phyloP scores from a whole-genome alignment of 169 alveolate genomes.

The Theileria equi region DNA sequence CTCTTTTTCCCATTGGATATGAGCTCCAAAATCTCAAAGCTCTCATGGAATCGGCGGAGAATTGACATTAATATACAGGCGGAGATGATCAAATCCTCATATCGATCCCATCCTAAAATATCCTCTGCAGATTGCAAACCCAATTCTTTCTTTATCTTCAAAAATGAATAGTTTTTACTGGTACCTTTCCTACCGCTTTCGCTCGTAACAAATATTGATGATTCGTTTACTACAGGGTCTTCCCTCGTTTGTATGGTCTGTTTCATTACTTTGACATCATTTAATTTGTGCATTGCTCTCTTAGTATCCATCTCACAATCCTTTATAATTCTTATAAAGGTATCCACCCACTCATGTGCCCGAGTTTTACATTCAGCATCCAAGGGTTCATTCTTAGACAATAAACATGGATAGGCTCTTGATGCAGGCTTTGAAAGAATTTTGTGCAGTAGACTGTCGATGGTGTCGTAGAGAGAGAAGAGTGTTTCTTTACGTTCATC shows the following conservation, averaged over 20 bases:
- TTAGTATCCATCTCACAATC: constrained; percentile 65
- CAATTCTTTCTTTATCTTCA: constrained; percentile 54
- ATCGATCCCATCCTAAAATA: constrained; percentile 56
- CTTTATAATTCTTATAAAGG: constrained; percentile 45
- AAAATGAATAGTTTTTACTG: constrained; percentile 35
- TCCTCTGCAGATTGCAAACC: constrained; percentile 61
- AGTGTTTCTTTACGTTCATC: constrained; percentile 33
- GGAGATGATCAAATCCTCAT: constrained; percentile 33
- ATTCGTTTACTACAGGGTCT: neutral
- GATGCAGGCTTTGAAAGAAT: neutral
- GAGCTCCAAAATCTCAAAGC: constrained; percentile 48
- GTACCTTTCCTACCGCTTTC: neutral
- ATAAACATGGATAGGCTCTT: constrained; percentile 25
- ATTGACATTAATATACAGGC: constrained; percentile 52
- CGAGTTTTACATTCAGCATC: neutral
- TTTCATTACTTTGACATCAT: neutral
- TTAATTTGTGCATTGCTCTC: constrained; percentile 33
- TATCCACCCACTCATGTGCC: constrained; percentile 32
- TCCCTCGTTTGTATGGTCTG: constrained; percentile 7
- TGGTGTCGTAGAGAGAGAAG: neutral
- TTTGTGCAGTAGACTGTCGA: neutral
- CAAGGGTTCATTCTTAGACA: constrained; percentile 6
- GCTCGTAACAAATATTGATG: constrained; percentile 6
- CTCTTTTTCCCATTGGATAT: constrained; percentile 45
- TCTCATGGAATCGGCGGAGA: constrained; percentile 27